Conservation (phyloP, 768 basidiomycete species). For the Mycena chlorophos region DNA sequence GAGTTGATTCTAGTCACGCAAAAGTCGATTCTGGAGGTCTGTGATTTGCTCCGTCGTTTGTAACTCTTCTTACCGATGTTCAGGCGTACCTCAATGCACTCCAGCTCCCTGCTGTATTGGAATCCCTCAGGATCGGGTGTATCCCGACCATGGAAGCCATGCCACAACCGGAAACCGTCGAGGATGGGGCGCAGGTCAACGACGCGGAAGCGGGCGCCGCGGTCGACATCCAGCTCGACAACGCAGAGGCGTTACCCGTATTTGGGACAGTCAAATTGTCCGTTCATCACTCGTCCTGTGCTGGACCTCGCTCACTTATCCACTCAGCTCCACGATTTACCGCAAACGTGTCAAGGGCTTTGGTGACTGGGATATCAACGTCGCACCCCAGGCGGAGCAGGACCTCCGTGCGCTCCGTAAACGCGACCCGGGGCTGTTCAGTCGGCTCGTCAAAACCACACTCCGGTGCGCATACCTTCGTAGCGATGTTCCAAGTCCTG, state of each 20-base stretch:
- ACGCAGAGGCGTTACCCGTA: neutral
- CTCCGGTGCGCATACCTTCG: slow-evolving; percentile 38
- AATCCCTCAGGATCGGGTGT: slow-evolving; percentile 6
- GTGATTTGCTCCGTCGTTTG: neutral
- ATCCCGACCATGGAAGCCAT: neutral
- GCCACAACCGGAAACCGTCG: neutral
- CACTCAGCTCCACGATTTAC: slow-evolving; percentile 12
- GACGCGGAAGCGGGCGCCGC: neutral
- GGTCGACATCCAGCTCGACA: neutral
- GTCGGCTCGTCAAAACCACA: slow-evolving; percentile 46
- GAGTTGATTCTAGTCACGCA: slow-evolving; percentile 13
- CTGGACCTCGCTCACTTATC: neutral
- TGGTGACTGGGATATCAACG: slow-evolving; percentile 41
- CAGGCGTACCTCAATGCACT: slow-evolving; percentile 17
- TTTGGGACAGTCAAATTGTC: slow-evolving; percentile 11
- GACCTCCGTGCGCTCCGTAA: slow-evolving; percentile 32
- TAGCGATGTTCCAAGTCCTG: neutral
- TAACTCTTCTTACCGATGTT: neutral
- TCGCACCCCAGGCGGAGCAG: slow-evolving; percentile 29
- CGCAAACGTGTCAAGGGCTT: slow-evolving; percentile 10
- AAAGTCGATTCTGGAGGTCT: slow-evolving; percentile 13
- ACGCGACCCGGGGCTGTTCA: slow-evolving; percentile 37
- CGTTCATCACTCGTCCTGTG: neutral
- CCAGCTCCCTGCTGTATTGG: slow-evolving; percentile 7
- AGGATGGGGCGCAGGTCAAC: neutral